Evolutionary conservation across 805 yeast species (phyloP), one percentile per base, ranked within the genome.

Genomic region (Dipodascus geniculatus): DNA sequence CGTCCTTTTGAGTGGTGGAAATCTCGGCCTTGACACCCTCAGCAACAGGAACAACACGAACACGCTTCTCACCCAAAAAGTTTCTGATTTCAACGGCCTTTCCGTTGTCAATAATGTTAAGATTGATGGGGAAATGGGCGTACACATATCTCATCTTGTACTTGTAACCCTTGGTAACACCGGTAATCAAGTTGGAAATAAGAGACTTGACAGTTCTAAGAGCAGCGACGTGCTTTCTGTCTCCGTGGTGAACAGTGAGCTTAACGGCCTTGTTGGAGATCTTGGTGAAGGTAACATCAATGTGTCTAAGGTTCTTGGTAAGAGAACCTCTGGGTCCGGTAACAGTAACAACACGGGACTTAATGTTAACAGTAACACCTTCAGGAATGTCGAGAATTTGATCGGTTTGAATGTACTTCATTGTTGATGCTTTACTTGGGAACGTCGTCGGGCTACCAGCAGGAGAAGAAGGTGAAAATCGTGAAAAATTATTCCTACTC

Each of bases 111-210:
- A 86, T 73, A 65, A 89, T 75, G 81, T 90, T 91, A 66, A 93
- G 96, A 79, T 93, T 93, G 79, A 95, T 93, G 75, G 99, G 99
- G 96, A 93, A 93, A 87, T 93, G 99, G 84, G 99, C 99, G 74
- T 91, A 95, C 63, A 93, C 99, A 76, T 88, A 90, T 83, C 98
- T 89, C 97, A 93, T 85, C 87, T 93, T 93, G 93, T 93, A 93
- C 79, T 87, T 83, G 95, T 78, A 91, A 77, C 98, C 99, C 81
- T 83, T 83, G 74, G 99, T 93, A 73, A 93, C 99, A 86, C 99
- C 99, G 65, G 86, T 87, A 78, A 93, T 75, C 83, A 93, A 77
- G 87, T 93, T 93, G 72, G 87, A 72, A 69, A 93, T 81, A 73
- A 93, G 79, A 63, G 98, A 87, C 80, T 88, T 90, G 75, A 93